Base-by-base conservation (phyloP, 768 basidiomycete species). In the Nidularia sp. region DNA sequence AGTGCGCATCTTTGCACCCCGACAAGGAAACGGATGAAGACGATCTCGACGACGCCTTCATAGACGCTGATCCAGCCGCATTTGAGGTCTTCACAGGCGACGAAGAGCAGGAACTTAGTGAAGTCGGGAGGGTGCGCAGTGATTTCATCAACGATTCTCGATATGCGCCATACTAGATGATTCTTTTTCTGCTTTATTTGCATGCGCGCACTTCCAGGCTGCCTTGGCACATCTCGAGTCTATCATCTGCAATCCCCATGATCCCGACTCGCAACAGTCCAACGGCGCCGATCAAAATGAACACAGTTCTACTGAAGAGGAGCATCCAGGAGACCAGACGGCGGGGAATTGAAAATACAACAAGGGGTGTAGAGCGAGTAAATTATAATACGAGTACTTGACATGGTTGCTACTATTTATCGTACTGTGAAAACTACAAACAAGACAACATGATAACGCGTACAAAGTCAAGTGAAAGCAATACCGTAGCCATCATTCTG, bases 111-210 rank as follows among this genome's bases (percentile, higher is more conserved):
- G 89, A 93, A 69, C 79, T 93, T 57, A 89, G 85, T 67, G 85
- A 87, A 73, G 88, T 87, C 58, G 93, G 93, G 75, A 84, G 89
- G 87, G 90, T 93, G 86, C 89, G 93, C 88, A 90, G 85, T 68
- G 81, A 88, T 88, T 88, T 88, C 68, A 62, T 79, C 71, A 85
- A 85, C 75, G 70, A 85, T 76, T 78, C 70, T 65, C 88, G 92
- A 70, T 93, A 75, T 71, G 74, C 81, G 53, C 93, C 93, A 60
- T 95, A 95, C 83, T 95, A 88, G 88, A 80, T 69, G 61, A 60
- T 53, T 53, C 54, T 57, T 63, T 57, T 64, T 65, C 57, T 59
- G 53, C 56, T 53, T 45, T 50, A 50, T 46, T 53, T 53, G 25
- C 25, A 25, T 25, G 25, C 25, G 25, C 39, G 34, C 22, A 47